A percentile compares a stretch with the other conserved stretches of the same genome.
phyloP scores from a whole-genome alignment of 2,329 filamentous ascomycete genomes.

The Teratosphaeria pseudoeucalypti region DNA sequence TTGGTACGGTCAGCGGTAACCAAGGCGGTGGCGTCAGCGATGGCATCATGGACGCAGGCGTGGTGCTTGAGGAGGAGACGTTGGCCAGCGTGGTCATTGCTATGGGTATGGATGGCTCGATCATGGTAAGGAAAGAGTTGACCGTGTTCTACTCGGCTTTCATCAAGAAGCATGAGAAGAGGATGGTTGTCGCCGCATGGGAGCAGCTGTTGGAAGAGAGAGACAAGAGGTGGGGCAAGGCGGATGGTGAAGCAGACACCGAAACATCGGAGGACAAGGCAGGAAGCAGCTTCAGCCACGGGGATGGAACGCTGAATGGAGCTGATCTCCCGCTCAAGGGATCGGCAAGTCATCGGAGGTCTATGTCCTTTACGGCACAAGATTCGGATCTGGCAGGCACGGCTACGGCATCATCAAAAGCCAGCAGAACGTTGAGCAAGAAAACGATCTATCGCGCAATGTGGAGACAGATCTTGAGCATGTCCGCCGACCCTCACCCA shows the following conservation, averaged over 20 bases:
- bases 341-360: background rate
- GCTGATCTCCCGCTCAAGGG: background rate
- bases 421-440: constrained; percentile 47
- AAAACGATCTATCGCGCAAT: constrained; percentile 88
- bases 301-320: background rate
- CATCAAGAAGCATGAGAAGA: constrained; percentile 78
- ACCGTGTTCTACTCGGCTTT: constrained; percentile 91
- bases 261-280: constrained; percentile 2
- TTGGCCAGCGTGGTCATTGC: constrained; percentile 81
- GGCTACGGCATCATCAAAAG: background rate
- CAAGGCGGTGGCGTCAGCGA: constrained; percentile 3
- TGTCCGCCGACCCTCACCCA: constrained; percentile 88
- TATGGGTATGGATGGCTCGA: constrained; percentile 88
- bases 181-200: constrained; percentile 83
- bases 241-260: constrained; percentile 8
- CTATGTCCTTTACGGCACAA: constrained; percentile 2
- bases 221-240: constrained; percentile 18
- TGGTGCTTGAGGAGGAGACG: constrained; percentile 54
- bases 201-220: constrained; percentile 77
- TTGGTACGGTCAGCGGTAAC: constrained; percentile 56
- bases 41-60: constrained; percentile 7
- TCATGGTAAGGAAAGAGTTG: constrained; percentile 86
- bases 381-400: background rate
- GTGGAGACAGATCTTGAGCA: constrained; percentile 85
- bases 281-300: background rate